A percentile compares a stretch with the other conserved stretches of the same genome.
Evolutionary conservation across 2,329 filamentous ascomycete genomes (phyloP).

Genomic region (Cadophora gregata): DNA sequence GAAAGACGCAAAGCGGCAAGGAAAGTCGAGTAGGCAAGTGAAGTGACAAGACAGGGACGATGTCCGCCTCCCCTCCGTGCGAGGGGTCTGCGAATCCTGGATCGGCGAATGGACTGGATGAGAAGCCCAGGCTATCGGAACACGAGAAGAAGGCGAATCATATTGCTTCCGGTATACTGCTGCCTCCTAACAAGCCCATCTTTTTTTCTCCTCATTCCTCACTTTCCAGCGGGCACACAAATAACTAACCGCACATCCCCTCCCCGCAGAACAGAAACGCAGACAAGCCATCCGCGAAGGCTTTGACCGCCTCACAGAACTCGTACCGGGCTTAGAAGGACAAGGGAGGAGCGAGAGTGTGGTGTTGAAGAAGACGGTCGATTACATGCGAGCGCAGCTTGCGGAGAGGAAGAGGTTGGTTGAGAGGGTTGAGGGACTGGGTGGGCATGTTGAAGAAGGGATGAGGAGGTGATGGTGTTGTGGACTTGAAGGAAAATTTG

Average conservation of each 20-base stretch:
- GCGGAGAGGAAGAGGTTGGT: constrained; percentile 56
- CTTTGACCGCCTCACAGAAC: constrained; percentile 70
- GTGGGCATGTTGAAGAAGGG: constrained; percentile 51
- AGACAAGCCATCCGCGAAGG: constrained; percentile 64
- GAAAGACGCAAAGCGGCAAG: background rate
- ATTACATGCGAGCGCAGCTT: constrained; percentile 57
- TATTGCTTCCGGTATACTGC: constrained; percentile 60
- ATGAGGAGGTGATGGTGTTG: constrained; percentile 34
- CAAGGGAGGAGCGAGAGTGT: constrained; percentile 73
- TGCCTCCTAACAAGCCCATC: background rate
- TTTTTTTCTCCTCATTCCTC: background rate
- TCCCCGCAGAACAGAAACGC: constrained; percentile 55
- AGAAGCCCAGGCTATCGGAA: constrained; percentile 70
- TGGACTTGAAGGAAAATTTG: background rate
- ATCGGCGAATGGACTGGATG: constrained; percentile 44
- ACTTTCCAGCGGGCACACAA: background rate
- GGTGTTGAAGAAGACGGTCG: constrained; percentile 64
- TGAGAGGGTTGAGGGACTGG: constrained; percentile 55
- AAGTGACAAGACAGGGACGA: constrained; percentile 11
- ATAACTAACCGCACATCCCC: background rate
- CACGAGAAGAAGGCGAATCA: constrained; percentile 77
- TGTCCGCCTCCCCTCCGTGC: constrained; percentile 37
- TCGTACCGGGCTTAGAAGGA: constrained; percentile 72
- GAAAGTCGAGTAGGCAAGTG: background rate
- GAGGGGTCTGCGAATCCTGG: constrained; percentile 40